Percentiles rank a stretch among this genome's conserved stretches.
Conservation (phyloP, 2,329 filamentous ascomycete species). For the Epicoccum nigrum region DNA sequence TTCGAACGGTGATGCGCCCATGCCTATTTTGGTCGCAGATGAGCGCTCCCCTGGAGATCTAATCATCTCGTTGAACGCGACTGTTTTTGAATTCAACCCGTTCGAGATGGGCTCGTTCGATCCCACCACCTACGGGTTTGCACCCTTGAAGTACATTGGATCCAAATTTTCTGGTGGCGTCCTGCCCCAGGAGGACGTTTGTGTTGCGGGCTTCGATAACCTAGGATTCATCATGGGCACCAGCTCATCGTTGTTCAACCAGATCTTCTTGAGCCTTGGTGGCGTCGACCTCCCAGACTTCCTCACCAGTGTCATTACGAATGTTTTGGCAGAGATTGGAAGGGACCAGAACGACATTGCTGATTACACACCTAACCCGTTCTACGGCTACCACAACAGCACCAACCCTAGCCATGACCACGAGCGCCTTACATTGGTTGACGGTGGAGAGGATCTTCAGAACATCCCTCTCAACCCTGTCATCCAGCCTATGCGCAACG, state of each 20-base stretch:
- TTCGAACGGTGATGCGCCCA: slow-evolving; percentile 65
- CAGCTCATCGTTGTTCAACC: slow-evolving; percentile 83
- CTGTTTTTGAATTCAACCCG: slow-evolving; percentile 78
- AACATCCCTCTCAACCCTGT: slow-evolving; percentile 81
- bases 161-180: slow-evolving; percentile 71
- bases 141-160: slow-evolving; percentile 72
- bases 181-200: slow-evolving; percentile 62
- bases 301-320: slow-evolving; percentile 58
- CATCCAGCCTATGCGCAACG: slow-evolving; percentile 71
- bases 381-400: slow-evolving; percentile 67
- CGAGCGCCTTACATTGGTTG: slow-evolving; percentile 70
- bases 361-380: slow-evolving; percentile 76
- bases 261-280: slow-evolving; percentile 71
- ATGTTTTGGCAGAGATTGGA: slow-evolving; percentile 63
- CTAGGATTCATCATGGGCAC: slow-evolving; percentile 85
- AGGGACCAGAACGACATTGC: slow-evolving; percentile 73
- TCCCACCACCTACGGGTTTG: slow-evolving; percentile 73
- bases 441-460: slow-evolving; percentile 78
- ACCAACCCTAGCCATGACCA: slow-evolving; percentile 63
- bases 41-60: slow-evolving; percentile 67
- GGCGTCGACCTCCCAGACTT: slow-evolving; percentile 55
- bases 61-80: slow-evolving; percentile 72
- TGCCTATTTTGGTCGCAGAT: slow-evolving; percentile 76
- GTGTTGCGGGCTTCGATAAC: slow-evolving; percentile 82
- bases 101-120: slow-evolving; percentile 82